A percentile compares a stretch with the other conserved stretches of the same genome.
These are phyloP conservation scores for Alternaria gaisen DNA, from an alignment of 2,329 filamentous ascomycete species.

Conservation along the genomic window DNA sequence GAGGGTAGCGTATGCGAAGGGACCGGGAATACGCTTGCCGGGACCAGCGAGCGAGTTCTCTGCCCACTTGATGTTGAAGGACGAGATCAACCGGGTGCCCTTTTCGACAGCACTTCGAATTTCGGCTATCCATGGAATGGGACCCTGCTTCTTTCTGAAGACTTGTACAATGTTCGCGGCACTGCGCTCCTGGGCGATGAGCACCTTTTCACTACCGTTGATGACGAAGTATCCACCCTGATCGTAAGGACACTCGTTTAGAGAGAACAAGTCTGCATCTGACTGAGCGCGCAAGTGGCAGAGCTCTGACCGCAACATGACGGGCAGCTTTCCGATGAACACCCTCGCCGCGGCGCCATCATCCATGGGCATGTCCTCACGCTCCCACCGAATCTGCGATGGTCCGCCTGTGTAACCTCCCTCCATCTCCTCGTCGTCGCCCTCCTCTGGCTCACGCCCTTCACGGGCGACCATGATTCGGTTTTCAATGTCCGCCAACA, in stretches of 20 bases:
- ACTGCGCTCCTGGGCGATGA: slow-evolving; percentile 97
- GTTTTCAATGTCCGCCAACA: slow-evolving; percentile 89
- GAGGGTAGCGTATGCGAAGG: slow-evolving; percentile 87
- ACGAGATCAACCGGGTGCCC: slow-evolving; percentile 92
- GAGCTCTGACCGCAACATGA: slow-evolving; percentile 98
- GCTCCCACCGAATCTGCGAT: slow-evolving; percentile 58
- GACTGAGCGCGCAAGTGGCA: slow-evolving; percentile 86
- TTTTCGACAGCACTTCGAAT: slow-evolving; percentile 97
- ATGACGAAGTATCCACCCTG: slow-evolving; percentile 99
- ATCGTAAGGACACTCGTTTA: slow-evolving; percentile 98
- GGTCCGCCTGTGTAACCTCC: slow-evolving; percentile 41
- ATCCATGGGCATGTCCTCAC: slow-evolving; percentile 56
- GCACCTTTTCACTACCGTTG: slow-evolving; percentile 97
- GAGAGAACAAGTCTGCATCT: slow-evolving; percentile 85
- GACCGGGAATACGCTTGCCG: slow-evolving; percentile 80
- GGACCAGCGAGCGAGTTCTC: slow-evolving; percentile 80
- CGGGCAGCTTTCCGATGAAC: slow-evolving; percentile 93
- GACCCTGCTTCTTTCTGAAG: slow-evolving; percentile 97
- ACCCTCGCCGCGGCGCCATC: slow-evolving; percentile 73
- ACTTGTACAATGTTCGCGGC: slow-evolving; percentile 99
- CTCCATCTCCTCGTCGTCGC: slow-evolving; percentile 64
- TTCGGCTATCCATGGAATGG: slow-evolving; percentile 92
- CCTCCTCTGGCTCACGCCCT: slow-evolving; percentile 69
- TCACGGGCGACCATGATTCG: slow-evolving; percentile 85
- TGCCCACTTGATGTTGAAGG: slow-evolving; percentile 88